Conservation (phyloP, 2,329 filamentous ascomycete genomes). For the Magnaporthiopsis rhizophila region DNA sequence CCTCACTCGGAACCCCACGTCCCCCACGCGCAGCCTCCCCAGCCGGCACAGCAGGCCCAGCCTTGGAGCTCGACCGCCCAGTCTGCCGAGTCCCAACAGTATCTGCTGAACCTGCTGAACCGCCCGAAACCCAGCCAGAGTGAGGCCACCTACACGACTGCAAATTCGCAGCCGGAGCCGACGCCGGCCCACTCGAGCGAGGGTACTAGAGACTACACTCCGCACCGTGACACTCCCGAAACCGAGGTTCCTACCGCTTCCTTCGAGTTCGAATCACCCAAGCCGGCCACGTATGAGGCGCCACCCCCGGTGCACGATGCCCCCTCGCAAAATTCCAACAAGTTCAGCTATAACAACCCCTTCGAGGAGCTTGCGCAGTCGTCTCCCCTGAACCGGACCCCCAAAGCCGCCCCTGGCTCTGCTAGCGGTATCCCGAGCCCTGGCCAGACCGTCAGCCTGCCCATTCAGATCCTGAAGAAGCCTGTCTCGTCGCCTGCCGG, state of each 20-base stretch:
- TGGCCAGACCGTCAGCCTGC: constrained; percentile 23
- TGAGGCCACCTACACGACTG: constrained; percentile 33
- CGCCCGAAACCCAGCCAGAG: constrained; percentile 61
- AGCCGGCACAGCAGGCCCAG: constrained; percentile 16
- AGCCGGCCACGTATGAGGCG: constrained; percentile 18
- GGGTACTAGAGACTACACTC: neutral
- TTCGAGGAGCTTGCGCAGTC: constrained; percentile 32
- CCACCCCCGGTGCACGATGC: constrained; percentile 16
- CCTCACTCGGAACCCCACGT: constrained; percentile 23
- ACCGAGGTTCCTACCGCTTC: constrained; percentile 8
- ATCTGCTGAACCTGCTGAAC: constrained; percentile 79
- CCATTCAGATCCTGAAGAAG: constrained; percentile 45
- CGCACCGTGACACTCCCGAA: neutral
- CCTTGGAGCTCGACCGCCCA: constrained; percentile 42
- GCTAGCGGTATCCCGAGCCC: constrained; percentile 16
- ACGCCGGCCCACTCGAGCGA: constrained; percentile 27
- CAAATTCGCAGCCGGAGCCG: constrained; percentile 13
- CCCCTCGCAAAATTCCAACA: constrained; percentile 15
- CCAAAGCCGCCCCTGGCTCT: constrained; percentile 26
- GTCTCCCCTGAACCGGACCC: constrained; percentile 34
- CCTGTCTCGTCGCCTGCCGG: constrained; percentile 29
- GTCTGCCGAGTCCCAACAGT: constrained; percentile 68
- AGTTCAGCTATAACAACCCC: constrained; percentile 29
- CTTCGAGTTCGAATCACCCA: constrained; percentile 12
- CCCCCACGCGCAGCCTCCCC: constrained; percentile 9